Conservation (phyloP, 2,329 filamentous ascomycete genomes). For the Exophiala bonariae region DNA sequence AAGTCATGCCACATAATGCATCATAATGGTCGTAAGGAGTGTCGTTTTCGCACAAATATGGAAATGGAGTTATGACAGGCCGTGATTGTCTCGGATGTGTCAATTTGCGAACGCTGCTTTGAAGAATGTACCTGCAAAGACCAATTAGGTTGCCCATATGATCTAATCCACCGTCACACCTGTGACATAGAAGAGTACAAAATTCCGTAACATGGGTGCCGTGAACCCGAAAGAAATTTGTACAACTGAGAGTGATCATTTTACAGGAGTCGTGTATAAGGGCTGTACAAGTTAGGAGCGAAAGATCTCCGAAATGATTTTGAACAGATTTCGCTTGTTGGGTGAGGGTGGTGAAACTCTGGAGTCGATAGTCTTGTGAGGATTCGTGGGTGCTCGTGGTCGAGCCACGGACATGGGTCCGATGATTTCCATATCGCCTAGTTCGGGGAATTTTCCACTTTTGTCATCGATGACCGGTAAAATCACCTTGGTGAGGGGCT, state of each 20-base stretch:
- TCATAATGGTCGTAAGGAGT: slow-evolving; percentile 4
- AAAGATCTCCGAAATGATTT: slow-evolving; percentile 45
- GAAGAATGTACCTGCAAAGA: too few species aligned
- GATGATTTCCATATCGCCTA: slow-evolving; percentile 89
- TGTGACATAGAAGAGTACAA: slow-evolving; percentile 2
- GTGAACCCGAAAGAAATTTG: slow-evolving; percentile 3
- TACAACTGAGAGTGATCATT: slow-evolving; percentile 1
- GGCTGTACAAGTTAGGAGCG: slow-evolving; percentile 18
- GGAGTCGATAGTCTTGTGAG: slow-evolving; percentile 37
- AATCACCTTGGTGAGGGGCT: slow-evolving; percentile 55
- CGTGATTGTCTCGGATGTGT: too few species aligned
- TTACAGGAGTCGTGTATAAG: neutral
- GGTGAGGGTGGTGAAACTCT: slow-evolving; percentile 40
- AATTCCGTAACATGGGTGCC: slow-evolving; percentile 1
- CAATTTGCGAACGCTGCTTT: too few species aligned
- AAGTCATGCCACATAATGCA: slow-evolving; percentile 5
- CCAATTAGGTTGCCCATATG: neutral
- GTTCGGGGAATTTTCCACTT: slow-evolving; percentile 77
- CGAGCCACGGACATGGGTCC: slow-evolving; percentile 73
- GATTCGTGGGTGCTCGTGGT: slow-evolving; percentile 22
- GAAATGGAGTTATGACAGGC: neutral
- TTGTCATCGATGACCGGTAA: slow-evolving; percentile 48
- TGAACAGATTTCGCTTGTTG: slow-evolving; percentile 45
- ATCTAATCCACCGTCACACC: slow-evolving; percentile 3
- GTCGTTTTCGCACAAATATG: slow-evolving; percentile 4